Evolutionary conservation across 2,329 filamentous ascomycete genomes (phyloP).

Genomic region (Neurospora sp.): DNA sequence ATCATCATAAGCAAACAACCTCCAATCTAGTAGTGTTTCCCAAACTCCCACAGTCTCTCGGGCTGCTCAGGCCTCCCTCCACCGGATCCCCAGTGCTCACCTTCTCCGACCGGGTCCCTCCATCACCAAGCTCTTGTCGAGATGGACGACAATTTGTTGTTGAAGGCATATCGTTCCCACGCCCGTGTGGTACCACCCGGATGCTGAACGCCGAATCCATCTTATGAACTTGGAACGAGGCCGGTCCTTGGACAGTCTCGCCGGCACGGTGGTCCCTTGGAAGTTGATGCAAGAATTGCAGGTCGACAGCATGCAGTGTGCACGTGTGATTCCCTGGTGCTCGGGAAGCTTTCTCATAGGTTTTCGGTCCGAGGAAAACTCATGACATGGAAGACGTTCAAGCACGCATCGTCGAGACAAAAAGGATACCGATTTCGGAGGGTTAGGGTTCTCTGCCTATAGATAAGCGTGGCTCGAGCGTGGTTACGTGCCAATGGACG

Average conservation of each 20-base stretch:
- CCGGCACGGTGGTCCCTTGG: neutral
- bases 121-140: neutral
- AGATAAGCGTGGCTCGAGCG: too few species aligned
- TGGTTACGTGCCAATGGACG: neutral
- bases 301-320: neutral
- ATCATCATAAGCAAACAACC: neutral
- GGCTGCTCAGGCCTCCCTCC: neutral
- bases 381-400: neutral
- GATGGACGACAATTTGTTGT: too few species aligned
- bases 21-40: neutral
- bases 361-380: too few species aligned
- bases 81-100: neutral
- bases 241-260: neutral
- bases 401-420: neutral
- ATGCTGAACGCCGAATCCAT: too few species aligned
- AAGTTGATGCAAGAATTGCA: neutral
- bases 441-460: neutral
- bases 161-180: too few species aligned
- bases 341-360: neutral
- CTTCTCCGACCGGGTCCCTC: neutral
- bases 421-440: neutral
- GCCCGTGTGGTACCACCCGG: too few species aligned
- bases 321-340: neutral
- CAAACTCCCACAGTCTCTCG: neutral
- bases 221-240: neutral